Percentiles rank a stretch among this genome's conserved stretches.
Conservation (phyloP, 208 protist species). For the Trypanosomatidae sp. region DNA sequence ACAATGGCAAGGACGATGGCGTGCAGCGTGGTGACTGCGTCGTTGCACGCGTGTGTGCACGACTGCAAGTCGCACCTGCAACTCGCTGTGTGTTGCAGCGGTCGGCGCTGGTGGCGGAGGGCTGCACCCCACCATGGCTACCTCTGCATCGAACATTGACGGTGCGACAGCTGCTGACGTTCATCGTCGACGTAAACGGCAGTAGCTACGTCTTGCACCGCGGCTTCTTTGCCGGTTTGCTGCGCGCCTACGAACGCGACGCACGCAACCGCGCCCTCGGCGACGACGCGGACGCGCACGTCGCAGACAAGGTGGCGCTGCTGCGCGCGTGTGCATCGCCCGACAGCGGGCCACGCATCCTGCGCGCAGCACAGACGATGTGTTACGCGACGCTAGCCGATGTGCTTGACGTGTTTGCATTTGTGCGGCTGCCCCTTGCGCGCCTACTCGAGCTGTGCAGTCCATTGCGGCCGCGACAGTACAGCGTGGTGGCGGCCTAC, state of each 20-base stretch:
- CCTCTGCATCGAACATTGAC: slow-evolving; percentile 41
- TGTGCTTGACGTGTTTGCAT: slow-evolving; percentile 54
- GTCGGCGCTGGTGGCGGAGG: slow-evolving; percentile 69
- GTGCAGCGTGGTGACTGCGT: neutral
- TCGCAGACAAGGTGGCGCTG: slow-evolving; percentile 13
- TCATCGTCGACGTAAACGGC: slow-evolving; percentile 74
- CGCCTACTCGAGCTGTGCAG: slow-evolving; percentile 62
- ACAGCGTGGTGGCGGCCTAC: slow-evolving; percentile 58
- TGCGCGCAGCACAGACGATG: slow-evolving; percentile 6
- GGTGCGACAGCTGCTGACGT: slow-evolving; percentile 45
- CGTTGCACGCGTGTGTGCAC: slow-evolving; percentile 18
- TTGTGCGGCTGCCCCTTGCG: slow-evolving; percentile 59
- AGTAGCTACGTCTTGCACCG: slow-evolving; percentile 64
- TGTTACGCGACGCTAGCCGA: slow-evolving; percentile 70
- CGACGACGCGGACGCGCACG: neutral
- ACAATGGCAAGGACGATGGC: neutral
- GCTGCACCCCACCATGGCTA: slow-evolving; percentile 71
- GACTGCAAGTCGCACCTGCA: slow-evolving; percentile 27
- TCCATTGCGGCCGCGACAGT: slow-evolving; percentile 55
- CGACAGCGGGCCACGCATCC: slow-evolving; percentile 10
- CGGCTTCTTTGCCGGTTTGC: slow-evolving; percentile 57
- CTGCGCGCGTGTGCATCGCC: slow-evolving; percentile 32
- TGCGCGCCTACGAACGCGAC: slow-evolving; percentile 21
- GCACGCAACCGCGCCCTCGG: neutral
- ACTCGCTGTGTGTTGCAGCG: slow-evolving; percentile 48